Base-by-base conservation (phyloP, 139 green algal species). In the Zygnema circumcarinatum region DNA sequence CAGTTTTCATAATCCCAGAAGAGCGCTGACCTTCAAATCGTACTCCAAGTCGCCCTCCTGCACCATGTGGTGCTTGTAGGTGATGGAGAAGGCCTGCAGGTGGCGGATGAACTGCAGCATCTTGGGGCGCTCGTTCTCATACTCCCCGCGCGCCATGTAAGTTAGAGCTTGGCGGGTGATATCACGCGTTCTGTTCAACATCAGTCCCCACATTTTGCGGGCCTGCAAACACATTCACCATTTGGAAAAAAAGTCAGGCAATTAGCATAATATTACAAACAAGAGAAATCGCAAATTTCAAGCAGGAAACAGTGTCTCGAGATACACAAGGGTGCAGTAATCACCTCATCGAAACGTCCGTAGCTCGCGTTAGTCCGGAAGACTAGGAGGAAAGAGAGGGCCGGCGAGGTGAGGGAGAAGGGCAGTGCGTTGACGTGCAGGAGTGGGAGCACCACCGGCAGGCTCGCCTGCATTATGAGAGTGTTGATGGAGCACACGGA, bases 291-390 rank as follows among this genome's bases (percentile, higher is more conserved):
- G n/a, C n/a, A n/a, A n/a, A n/a, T n/a, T n/a, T n/a, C n/a, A n/a
- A n/a, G n/a, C n/a, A 72, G 54, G 29, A 72, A 72, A 72, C 54
- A 72, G 54, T 72, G 29, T 25, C 54, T 72, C 29, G 54, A 29
- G 54, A 72, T 72, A 29, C 29, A n/a, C n/a, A n/a, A n/a, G n/a
- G n/a, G n/a, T n/a, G n/a, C n/a, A n/a, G n/a, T n/a, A 83, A 21
- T 39, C 62, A 85, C 84, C 73, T 90, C 85, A 47, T 90, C 85
- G 76, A 90, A 90, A 81, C 85, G 85, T 36, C 47, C 78, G 56
- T 88, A 90, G 31, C 39, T 78, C 36, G 79, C 41, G 25, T 90
- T 81, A 20, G 85, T 90, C 16, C 85, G 85, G 85, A 90, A 90
- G 29, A 90, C 85, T 22, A 90, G 85, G 29, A 90, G 85, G 62